phyloP scores from a whole-genome alignment of 2,329 filamentous ascomycete species.

The Bipolaris bicolor region DNA sequence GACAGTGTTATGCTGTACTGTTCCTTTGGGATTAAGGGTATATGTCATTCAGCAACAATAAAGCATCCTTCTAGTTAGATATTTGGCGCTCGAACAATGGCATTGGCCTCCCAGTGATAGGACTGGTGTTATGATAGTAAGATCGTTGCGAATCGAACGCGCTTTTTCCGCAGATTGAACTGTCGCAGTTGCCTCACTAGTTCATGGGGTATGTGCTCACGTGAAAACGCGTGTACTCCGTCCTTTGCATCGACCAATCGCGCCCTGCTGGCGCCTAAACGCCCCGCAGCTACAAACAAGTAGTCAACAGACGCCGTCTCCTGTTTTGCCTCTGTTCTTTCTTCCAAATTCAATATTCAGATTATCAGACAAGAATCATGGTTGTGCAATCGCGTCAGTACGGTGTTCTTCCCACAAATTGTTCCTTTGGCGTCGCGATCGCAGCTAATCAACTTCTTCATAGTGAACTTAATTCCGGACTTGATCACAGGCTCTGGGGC shows the following conservation, averaged over 20 bases:
- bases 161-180: no score
- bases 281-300: not conserved
- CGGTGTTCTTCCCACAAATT: not conserved
- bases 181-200: no score
- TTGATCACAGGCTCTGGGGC: conserved; percentile 1
- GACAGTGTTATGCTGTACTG: not conserved
- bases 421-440: not conserved
- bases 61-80: not conserved
- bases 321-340: not conserved
- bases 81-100: not conserved
- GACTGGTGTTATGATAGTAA: conserved; percentile 70
- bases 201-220: not conserved
- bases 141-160: no score
- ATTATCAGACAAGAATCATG: not conserved
- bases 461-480: not conserved
- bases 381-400: conserved; percentile 1
- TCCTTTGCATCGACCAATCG: not conserved
- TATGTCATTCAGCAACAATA: not conserved
- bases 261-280: not conserved
- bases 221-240: not conserved
- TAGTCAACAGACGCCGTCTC: not conserved
- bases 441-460: not conserved
- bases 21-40: not conserved
- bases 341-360: not conserved
- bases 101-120: conserved; percentile 45